Base-by-base conservation (phyloP, 1,284 basidiomycete species). In the Pyrrhoderma noxium region DNA sequence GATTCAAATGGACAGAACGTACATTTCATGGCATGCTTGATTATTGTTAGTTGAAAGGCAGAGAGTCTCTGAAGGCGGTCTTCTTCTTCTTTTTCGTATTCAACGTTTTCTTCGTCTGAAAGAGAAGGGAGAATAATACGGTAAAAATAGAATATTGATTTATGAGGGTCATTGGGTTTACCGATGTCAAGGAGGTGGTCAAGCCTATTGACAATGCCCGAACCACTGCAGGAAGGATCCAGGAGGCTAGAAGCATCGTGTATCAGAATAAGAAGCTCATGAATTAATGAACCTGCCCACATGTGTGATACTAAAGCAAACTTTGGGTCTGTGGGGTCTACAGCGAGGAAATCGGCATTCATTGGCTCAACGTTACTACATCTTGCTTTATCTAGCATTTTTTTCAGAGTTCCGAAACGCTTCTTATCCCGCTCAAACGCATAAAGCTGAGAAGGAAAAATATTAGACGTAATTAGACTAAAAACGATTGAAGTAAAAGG, bases 1-100 rank as follows among this genome's bases (percentile, higher is more conserved):
- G 11, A 11, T 11, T 31, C 11, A 31, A 11, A 31, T 45, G 56
- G 45, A 18, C 58, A 39, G 22, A 22, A 62, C 76, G 63, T 63
- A 92, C 92, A 99, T 65, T 83, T 85, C 84, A 99, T 93, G 8
- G 95, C 95, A 63, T 98, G 96, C 59, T 80, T 81, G 60, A 99
- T 83, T 82, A 98, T 94, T 65, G 80, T 76, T n/a, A 92, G 73
- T 63, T 99, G 96, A 67, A 97, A 97, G 9, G 75, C 70, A 1
- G 91, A 82, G 19, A 97, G 77, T 58, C 90, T 91, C 57, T 79
- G 76, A 40, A 97, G 73, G 25, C 93, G 82, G 45, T 80, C 79
- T 51, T 82, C 77, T 51, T 74, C 73, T 21, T 67, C 65, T 19
- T 70, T 67, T n/a, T 78, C 73, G 53, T 79, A 75, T 51, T 75